Evolutionary conservation across 192 early-diverging fungal species (phyloP), one percentile per base, ranked within the genome.

Genomic region (Backusella circina): DNA sequence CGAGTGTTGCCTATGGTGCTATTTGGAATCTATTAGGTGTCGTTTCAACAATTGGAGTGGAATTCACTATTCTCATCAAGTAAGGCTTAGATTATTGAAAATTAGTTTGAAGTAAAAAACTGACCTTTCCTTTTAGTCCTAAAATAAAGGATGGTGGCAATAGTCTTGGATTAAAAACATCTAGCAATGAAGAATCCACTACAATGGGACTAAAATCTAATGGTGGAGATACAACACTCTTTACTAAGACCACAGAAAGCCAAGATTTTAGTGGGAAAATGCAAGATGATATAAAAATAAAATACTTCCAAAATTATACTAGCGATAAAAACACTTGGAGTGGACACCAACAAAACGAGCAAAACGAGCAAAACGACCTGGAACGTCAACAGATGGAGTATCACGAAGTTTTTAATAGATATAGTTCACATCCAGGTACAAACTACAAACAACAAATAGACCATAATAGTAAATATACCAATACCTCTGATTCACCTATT

Each of bases 61-160:
- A 79, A 70, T 33, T 51, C n/a, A 68, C 70, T 66, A 75, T 79
- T 36, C 26, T 73, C 3, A 68, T 78, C 70, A 78, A 78, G 77
- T 73, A 57, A 67, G 64, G 6, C 4, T 54, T 15, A 50, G 12
- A 61, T 13, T 2, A 3, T 28, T 61, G 26, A 61, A 61, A 61
- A 61, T 23, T 28, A 61, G 12, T 61, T 12, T 26, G 13, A 23
- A 61, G 26, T 28, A n/a, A 21, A 61, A 61, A 28, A 61, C 54
- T 61, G 12, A 61, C 26, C 2, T n/a, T 28, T 61, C 2, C 13
- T 61, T 61, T 61, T 12, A 61, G 54, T 61, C 54, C 54, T 21
- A 61, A 28, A 26, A 61, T 61, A 13, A 61, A 61, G 9, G 54
- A 10, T 28, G 23, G 54, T 61, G 26, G 13, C 7, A 61, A 61